These are phyloP conservation scores for Ceratocystis cubensis DNA, from an alignment of 2,329 filamentous ascomycete species.

Conservation along the genomic window DNA sequence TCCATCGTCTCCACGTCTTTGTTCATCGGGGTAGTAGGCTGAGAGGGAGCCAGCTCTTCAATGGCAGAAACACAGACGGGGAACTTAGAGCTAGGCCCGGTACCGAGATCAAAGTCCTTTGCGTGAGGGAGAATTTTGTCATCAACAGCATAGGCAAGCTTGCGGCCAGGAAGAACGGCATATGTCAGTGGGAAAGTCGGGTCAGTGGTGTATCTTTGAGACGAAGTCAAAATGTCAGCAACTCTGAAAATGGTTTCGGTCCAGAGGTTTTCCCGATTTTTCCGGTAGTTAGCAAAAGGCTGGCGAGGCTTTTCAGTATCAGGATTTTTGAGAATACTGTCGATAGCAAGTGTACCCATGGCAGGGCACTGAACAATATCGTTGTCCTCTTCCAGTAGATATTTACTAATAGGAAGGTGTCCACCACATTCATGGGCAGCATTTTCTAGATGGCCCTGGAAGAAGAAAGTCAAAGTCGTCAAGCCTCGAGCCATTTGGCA, in stretches of 20 bases:
- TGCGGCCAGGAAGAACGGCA: slow-evolving; percentile 8
- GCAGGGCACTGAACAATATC: slow-evolving; percentile 17
- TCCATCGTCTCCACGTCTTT: neutral
- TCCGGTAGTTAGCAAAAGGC: neutral
- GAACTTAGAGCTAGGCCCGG: slow-evolving; percentile 15
- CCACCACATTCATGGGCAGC: slow-evolving; percentile 9
- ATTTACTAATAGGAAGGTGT: slow-evolving; percentile 15
- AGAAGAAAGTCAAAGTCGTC: slow-evolving; percentile 19
- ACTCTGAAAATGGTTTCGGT: slow-evolving; percentile 17
- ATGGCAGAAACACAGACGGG: slow-evolving; percentile 18
- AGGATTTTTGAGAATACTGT: slow-evolving; percentile 7
- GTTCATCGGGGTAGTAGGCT: neutral
- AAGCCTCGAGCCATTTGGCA: slow-evolving; percentile 20
- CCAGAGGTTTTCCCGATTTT: slow-evolving; percentile 14
- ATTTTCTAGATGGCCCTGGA: slow-evolving; percentile 16
- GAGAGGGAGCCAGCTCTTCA: slow-evolving; percentile 3
- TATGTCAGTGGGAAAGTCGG: slow-evolving; percentile 18
- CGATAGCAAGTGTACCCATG: slow-evolving; percentile 16
- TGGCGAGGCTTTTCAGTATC: slow-evolving; percentile 5
- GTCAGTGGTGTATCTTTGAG: slow-evolving; percentile 17
- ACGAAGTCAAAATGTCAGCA: slow-evolving; percentile 16
- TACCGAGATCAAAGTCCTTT: slow-evolving; percentile 15
- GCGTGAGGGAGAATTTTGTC: slow-evolving; percentile 16
- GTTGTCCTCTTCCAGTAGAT: slow-evolving; percentile 21
- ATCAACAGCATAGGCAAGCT: slow-evolving; percentile 19